Evolutionary conservation across 2,329 filamentous ascomycete species (phyloP), one percentile per base, ranked within the genome.

Genomic region (Cladophialophora exuberans): DNA sequence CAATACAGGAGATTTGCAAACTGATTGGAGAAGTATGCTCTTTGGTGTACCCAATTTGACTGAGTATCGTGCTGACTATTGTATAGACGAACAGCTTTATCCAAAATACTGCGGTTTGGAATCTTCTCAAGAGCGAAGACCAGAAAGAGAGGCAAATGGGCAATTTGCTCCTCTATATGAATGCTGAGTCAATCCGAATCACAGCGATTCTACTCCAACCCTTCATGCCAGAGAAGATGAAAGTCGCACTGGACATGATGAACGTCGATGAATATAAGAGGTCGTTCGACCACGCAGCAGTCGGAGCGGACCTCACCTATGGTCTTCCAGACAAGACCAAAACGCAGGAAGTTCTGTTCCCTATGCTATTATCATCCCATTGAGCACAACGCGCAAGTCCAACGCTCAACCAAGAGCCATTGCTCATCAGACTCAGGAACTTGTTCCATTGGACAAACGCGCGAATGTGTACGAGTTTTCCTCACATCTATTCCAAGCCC

Each of bases 161-260:
- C 13, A 75, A 86, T 61, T 76, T 79, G 63, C 79, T 82, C 31
- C 78, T 99, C 23, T 97, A 83, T 69, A 79, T 87, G 38, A 78
- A 80, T 38, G 82, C 86, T 6, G 94, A 99, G 72, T 82, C 87
- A 3, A 70, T 97, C 42, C 87, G 94, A 31, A 83, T 97, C 20
- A 77, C 80, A 0, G 90, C 86, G 11, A 96, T 99, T 63, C 76
- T 97, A 42, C 76, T 99, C 39, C 92, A 96, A 70, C 91, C 94
- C 1, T 89, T 92, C 67, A 96, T 99, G 81, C 94, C 94, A 0
- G 78, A 76, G 35, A 96, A 95, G 71, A 82, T 90, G 42, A 72
- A 73, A 9, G 75, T 83, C 62, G 72, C 97, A 26, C 80, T 99
- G 0, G 87, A 96, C 68, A 81, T 87, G 65, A 76, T 99, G 6